Conservation (phyloP, 257 asterid genomes). For the Jaltomata sinuosa region DNA sequence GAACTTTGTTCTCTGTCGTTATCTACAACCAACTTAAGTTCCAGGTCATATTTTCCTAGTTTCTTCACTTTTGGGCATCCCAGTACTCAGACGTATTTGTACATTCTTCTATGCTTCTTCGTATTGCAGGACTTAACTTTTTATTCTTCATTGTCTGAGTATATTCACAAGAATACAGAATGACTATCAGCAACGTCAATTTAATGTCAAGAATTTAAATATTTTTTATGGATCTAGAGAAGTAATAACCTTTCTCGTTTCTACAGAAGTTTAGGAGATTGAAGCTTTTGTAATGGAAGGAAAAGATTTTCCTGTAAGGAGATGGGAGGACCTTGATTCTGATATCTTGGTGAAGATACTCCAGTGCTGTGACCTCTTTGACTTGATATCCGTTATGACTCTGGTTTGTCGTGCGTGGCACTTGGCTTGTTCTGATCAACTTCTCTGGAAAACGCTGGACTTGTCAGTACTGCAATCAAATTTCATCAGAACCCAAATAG, state of each 20-base stretch:
- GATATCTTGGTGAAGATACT: slow-evolving; percentile 59
- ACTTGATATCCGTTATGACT: slow-evolving; percentile 42
- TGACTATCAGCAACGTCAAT: not conserved
- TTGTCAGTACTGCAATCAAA: slow-evolving; percentile 47
- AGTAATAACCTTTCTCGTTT: not conserved
- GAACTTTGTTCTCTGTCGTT: not conserved
- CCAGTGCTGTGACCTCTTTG: slow-evolving; percentile 33
- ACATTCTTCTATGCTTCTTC: not conserved
- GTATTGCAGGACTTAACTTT: not conserved
- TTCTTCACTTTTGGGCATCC: not conserved
- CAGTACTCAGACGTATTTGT: not conserved
- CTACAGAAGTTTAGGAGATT: not conserved
- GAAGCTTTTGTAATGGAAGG: slow-evolving; percentile 39
- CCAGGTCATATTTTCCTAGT: no score
- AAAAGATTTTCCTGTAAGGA: slow-evolving; percentile 13
- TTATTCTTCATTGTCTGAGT: no score
- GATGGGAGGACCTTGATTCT: slow-evolving; percentile 68
- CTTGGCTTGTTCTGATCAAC: slow-evolving; percentile 56
- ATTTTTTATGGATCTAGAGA: not conserved
- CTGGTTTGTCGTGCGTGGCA: slow-evolving; percentile 72
- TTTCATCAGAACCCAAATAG: slow-evolving; percentile 59
- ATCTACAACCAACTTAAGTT: not conserved
- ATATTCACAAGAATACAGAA: no score
- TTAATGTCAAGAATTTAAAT: not conserved
- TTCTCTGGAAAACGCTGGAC: slow-evolving; percentile 63